These are phyloP conservation scores for Avena eriantha DNA, from an alignment of 176 grass and related monocot species.

Conservation along the genomic window DNA sequence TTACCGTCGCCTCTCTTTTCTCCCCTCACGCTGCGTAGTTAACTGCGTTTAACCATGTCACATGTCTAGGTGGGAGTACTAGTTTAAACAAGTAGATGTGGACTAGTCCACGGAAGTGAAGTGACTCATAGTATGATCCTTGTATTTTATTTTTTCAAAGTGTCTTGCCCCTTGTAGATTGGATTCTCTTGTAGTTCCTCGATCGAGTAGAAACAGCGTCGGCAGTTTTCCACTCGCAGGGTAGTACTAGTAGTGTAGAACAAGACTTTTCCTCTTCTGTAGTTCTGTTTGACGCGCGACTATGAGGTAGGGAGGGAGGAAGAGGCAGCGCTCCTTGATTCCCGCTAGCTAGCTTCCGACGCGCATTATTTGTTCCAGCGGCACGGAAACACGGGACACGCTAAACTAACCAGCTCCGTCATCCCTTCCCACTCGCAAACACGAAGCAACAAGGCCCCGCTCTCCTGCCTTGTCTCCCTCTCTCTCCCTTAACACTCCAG, in stretches of 20 bases:
- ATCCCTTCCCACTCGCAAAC: not conserved
- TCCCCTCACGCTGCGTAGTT: no score
- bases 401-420: not conserved
- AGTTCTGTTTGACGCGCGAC: not conserved
- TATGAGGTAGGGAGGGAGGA: not conserved
- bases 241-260: not conserved
- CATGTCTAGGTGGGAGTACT: no score
- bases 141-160: no score
- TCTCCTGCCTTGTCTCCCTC: not conserved
- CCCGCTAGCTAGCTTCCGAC: slow-evolving; percentile 33
- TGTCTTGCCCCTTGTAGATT: not conserved
- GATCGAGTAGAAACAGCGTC: not conserved
- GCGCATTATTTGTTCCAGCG: slow-evolving; percentile 26
- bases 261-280: not conserved
- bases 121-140: no score
- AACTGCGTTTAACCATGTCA: no score
- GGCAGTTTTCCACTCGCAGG: not conserved
- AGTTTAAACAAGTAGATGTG: not conserved
- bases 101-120: no score
- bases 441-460: not conserved
- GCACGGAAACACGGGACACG: slow-evolving; percentile 19
- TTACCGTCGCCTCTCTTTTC: no score
- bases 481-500: not conserved
- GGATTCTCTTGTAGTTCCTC: slow-evolving; percentile 14
- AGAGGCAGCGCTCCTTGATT: slow-evolving; percentile 47